Evolutionary conservation across 2,329 filamentous ascomycete species (phyloP).

Genomic region (Fusarium brachygibbosum): DNA sequence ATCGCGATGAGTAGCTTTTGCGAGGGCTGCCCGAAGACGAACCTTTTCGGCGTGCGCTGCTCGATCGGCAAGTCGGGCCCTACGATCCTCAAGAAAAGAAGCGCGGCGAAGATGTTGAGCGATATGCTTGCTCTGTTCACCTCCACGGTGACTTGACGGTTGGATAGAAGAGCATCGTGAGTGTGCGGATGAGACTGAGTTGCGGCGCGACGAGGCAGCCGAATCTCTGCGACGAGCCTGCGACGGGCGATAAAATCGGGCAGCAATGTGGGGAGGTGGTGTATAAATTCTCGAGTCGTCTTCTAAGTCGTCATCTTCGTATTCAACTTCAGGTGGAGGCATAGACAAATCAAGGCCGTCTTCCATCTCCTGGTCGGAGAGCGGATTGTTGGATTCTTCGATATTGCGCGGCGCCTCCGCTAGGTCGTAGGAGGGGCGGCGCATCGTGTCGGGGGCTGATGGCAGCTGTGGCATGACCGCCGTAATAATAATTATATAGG

Average conservation of each 20-base stretch:
- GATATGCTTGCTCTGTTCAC: constrained; percentile 80
- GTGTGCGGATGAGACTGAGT: constrained; percentile 82
- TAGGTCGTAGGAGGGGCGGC: constrained; percentile 58
- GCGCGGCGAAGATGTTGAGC: constrained; percentile 84
- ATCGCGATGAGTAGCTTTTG: constrained; percentile 76
- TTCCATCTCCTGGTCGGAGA: constrained; percentile 51
- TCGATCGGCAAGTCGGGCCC: constrained; percentile 82
- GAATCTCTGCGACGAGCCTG: constrained; percentile 79
- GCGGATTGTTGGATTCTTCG: constrained; percentile 53
- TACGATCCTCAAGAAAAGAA: constrained; percentile 84
- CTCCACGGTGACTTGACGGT: constrained; percentile 63
- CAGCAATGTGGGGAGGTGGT: constrained; percentile 81
- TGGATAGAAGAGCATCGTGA: constrained; percentile 75
- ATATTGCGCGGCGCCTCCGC: constrained; percentile 59
- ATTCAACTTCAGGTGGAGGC: constrained; percentile 55
- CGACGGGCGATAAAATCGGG: constrained; percentile 79
- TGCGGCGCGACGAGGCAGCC: constrained; percentile 82
- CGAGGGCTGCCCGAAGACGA: constrained; percentile 78
- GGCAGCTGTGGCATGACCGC: constrained; percentile 37
- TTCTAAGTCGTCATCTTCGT: constrained; percentile 53
- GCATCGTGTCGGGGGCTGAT: constrained; percentile 56
- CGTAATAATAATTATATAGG: background rate
- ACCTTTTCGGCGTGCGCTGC: constrained; percentile 89
- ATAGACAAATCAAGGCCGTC: constrained; percentile 56
- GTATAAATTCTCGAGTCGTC: constrained; percentile 61